These are phyloP conservation scores for Fusarium humuli DNA, from an alignment of 2,329 filamentous ascomycete species.

Conservation along the genomic window DNA sequence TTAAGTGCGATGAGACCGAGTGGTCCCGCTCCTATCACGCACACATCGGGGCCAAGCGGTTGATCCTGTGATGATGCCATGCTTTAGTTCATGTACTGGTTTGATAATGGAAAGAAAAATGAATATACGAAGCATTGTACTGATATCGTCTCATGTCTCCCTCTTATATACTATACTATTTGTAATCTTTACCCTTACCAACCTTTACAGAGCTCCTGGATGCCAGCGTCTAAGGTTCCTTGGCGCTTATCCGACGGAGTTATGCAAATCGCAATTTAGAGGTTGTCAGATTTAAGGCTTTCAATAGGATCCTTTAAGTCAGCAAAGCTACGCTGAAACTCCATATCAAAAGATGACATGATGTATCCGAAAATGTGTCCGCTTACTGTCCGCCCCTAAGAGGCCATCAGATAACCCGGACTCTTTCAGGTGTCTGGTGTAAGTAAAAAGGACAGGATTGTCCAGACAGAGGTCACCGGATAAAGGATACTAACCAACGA, in stretches of 20 bases:
- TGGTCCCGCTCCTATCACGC: constrained; percentile 49
- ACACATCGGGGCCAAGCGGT: constrained; percentile 42
- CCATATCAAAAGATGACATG: background rate
- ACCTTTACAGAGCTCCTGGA: background rate
- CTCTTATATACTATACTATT: constrained; percentile 17
- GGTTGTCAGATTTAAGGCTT: constrained; percentile 23
- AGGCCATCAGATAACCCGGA: too few species aligned
- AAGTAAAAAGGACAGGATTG: background rate
- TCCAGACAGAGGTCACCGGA: background rate
- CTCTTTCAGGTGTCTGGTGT: constrained; percentile 5
- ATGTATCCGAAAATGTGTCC: constrained; percentile 21
- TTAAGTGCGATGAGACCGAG: constrained; percentile 56
- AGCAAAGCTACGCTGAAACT: background rate
- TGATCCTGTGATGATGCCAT: constrained; percentile 33
- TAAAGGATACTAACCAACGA: background rate
- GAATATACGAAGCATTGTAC: background rate
- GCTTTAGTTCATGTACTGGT: background rate
- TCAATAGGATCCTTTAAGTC: background rate
- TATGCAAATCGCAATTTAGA: background rate
- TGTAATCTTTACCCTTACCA: background rate
- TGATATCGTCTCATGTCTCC: background rate
- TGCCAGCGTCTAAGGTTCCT: background rate
- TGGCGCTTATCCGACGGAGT: constrained; percentile 12
- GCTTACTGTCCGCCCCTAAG: background rate
- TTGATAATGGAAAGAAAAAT: background rate